Evolutionary conservation across 106 monocot genomes (phyloP), one percentile per base, ranked within the genome.

Genomic region (Apostasia shenzhenica): DNA sequence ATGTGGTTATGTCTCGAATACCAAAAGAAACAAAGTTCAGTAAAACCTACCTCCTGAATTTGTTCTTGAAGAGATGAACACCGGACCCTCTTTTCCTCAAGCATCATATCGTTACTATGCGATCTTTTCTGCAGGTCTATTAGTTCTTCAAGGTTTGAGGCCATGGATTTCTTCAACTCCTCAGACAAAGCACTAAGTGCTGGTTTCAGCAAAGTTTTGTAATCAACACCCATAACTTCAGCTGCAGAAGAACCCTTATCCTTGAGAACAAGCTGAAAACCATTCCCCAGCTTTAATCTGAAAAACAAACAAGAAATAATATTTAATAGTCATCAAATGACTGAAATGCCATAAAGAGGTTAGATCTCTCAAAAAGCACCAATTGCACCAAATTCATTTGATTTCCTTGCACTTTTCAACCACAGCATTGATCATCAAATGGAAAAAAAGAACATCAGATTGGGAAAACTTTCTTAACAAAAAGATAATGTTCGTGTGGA

Each of bases 251-350:
- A 84, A 50, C 82, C 95, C 75, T 84, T 72, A 70, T 75, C 51
- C 68, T 86, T 86, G 8, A 86, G 63, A 26, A 68, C 60, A 74
- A 82, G 81, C 53, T 84, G 84, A 69, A 89, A 86, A 75, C 86
- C 82, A 65, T 66, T 68, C 9, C 70, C 80, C 61, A 86, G 81
- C 61, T 95, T 95, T 73, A 95, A 86, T 78, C 95, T 95, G 74
- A 51, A 79, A 65, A 75, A 8, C 9, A 8, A 44, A 38, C 39
- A 43, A 59, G 11, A 53, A 67, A 59, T 4, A 65, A 55, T 26
- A 40, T 51, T 66, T n/a, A 50, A 58, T 3, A 50, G 12, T 52
- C 8, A 73, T 64, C 63, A 60, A 40, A 6, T 11, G 8, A 42
- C 4, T 62, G 6, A 8, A 52, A 11, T 8, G 52, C 52, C 11